These are phyloP conservation scores for Ophiosphaerella korrae DNA, from an alignment of 2,329 filamentous ascomycete genomes.

Conservation along the genomic window DNA sequence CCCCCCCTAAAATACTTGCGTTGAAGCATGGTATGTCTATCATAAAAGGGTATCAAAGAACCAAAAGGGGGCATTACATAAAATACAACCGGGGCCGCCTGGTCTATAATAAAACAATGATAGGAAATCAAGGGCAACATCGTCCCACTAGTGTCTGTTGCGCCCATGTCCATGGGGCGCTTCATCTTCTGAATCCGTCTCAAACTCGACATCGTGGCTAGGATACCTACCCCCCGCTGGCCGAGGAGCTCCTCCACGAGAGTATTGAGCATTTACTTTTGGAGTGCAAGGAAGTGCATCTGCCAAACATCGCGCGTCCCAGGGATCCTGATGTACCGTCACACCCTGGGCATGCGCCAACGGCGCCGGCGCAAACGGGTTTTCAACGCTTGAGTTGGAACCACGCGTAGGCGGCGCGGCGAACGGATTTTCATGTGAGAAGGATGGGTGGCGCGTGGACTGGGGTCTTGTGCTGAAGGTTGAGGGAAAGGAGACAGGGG, in stretches of 20 bases:
- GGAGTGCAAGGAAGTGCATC: constrained; percentile 23
- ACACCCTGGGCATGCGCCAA: constrained; percentile 10
- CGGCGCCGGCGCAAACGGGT: constrained; percentile 15
- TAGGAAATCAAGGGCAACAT: too few relatives aligned
- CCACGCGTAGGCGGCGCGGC: constrained; percentile 14
- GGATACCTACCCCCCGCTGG: constrained; percentile 19
- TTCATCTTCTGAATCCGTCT: constrained; percentile 14
- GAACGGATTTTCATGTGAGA: constrained; percentile 25
- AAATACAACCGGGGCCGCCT: too few relatives aligned
- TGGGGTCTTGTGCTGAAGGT: constrained; percentile 22
- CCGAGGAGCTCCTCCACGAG: constrained; percentile 17
- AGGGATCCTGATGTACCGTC: constrained; percentile 18
- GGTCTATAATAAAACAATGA: too few relatives aligned
- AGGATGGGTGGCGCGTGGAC: constrained; percentile 29
- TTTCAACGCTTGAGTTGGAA: constrained; percentile 11
- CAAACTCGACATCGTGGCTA: constrained; percentile 20
- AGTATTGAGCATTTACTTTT: constrained; percentile 9
- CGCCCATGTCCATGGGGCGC: constrained; percentile 1
- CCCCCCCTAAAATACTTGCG: too few relatives aligned
- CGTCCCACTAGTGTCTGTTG: neutral
- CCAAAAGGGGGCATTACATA: too few relatives aligned
- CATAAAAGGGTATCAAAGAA: too few relatives aligned
- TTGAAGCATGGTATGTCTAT: too few relatives aligned
- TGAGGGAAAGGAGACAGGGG: constrained; percentile 24
- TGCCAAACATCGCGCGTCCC: constrained; percentile 30